These are phyloP conservation scores for Cudoniella acicularis DNA, from an alignment of 495 filamentous ascomycete species.

Conservation along the genomic window DNA sequence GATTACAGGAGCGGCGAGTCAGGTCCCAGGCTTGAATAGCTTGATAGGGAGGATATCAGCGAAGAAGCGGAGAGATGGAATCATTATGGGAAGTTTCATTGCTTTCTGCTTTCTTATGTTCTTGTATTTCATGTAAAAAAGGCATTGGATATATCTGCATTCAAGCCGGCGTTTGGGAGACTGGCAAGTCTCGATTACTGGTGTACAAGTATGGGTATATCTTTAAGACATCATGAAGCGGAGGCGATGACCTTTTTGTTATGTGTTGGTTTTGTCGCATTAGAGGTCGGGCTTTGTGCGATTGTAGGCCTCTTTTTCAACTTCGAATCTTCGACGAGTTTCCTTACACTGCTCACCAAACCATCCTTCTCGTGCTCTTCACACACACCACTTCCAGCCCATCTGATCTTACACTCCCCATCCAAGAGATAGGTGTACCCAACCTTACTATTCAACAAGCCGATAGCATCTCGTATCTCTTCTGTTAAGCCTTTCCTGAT, in stretches of 20 bases:
- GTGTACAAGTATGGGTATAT: slow-evolving; percentile 30
- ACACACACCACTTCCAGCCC: slow-evolving; percentile 85
- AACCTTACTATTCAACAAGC: slow-evolving; percentile 80
- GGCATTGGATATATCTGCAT: slow-evolving; percentile 9
- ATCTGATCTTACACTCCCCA: slow-evolving; percentile 80
- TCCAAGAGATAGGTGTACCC: slow-evolving; percentile 95
- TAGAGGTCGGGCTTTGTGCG: not conserved
- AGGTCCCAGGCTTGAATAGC: slow-evolving; percentile 89
- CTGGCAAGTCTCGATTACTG: slow-evolving; percentile 14
- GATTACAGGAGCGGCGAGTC: slow-evolving; percentile 81
- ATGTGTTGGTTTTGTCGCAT: not conserved
- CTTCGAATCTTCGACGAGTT: slow-evolving; percentile 59
- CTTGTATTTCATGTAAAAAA: slow-evolving; percentile 68
- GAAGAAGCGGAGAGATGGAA: slow-evolving; percentile 91
- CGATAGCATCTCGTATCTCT: slow-evolving; percentile 71
- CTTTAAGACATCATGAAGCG: slow-evolving; percentile 9
- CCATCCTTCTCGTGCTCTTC: slow-evolving; percentile 65
- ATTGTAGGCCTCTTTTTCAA: slow-evolving; percentile 9
- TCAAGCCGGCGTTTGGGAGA: slow-evolving; percentile 23
- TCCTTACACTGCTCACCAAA: slow-evolving; percentile 63
- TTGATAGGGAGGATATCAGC: slow-evolving; percentile 91
- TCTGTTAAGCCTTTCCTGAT: slow-evolving; percentile 73
- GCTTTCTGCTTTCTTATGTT: slow-evolving; percentile 86
- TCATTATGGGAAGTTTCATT: slow-evolving; percentile 88
- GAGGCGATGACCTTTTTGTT: slow-evolving; percentile 9